Percentiles rank a stretch among this genome's conserved stretches.
Evolutionary conservation across 2,329 filamentous ascomycete genomes (phyloP).

Genomic region (Stagonosporopsis cucurbitacearum): DNA sequence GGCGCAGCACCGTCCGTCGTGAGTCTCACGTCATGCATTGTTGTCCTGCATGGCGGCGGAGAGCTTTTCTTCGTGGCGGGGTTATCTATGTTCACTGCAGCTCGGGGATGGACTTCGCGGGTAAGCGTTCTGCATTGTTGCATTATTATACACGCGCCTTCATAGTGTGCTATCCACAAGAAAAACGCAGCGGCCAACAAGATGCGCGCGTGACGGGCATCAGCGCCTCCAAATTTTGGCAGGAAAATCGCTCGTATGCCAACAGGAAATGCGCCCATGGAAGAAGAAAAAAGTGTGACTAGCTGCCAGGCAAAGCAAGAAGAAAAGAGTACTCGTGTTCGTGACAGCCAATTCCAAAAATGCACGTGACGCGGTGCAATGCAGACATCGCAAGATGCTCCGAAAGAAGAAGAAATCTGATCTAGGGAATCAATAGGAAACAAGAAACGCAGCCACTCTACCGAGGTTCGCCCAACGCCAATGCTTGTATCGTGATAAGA

Average conservation of each 20-base stretch:
- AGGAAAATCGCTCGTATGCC: constrained; percentile 27
- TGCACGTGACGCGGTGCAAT: constrained; percentile 39
- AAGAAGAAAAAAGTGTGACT: background rate
- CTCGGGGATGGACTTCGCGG: background rate
- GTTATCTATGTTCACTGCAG: too few species aligned
- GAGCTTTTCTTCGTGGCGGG: too few species aligned
- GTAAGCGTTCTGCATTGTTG: constrained; percentile 16
- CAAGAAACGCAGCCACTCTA: constrained; percentile 18
- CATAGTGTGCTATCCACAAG: constrained; percentile 21
- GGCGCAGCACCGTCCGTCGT: background rate
- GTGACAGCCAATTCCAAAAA: constrained; percentile 22
- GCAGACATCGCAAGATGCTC: constrained; percentile 24
- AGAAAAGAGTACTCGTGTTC: constrained; percentile 26
- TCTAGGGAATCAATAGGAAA: constrained; percentile 27
- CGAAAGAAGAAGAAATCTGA: constrained; percentile 32
- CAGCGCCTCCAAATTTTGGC: constrained; percentile 14
- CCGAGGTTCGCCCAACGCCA: constrained; percentile 36
- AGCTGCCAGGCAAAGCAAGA: constrained; percentile 13
- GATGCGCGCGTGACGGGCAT: constrained; percentile 10
- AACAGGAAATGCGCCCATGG: constrained; percentile 22
- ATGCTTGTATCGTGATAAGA: constrained; percentile 35
- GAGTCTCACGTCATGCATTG: background rate
- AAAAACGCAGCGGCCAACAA: constrained; percentile 12
- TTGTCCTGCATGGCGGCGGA: background rate
- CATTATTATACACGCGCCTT: constrained; percentile 26